Percentiles rank a stretch among this genome's conserved stretches.
These are phyloP conservation scores for Pythium oligandrum DNA, from an alignment of 352 stramenopile genomes.

Conservation along the genomic window DNA sequence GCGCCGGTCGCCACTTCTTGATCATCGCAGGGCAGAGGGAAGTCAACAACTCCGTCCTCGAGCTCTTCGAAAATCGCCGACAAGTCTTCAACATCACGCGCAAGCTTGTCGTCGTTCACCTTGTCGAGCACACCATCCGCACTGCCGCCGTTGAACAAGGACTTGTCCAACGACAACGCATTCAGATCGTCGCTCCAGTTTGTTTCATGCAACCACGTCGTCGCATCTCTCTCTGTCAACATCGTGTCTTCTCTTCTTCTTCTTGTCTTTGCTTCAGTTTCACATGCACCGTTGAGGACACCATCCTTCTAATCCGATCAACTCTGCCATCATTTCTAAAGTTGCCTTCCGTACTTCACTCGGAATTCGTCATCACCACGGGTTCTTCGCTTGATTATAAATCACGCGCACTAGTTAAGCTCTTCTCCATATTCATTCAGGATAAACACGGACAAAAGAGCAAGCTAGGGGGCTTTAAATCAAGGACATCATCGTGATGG, in stretches of 20 bases:
- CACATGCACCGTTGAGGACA: conserved; percentile 74
- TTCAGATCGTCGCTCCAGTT: conserved; percentile 43
- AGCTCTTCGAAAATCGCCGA: conserved; percentile 71
- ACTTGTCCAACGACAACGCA: conserved; percentile 37
- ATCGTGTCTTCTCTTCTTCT: conserved; percentile 48
- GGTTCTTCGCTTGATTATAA: too few species aligned
- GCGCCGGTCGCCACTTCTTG: conserved; percentile 27
- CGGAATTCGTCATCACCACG: too few species aligned
- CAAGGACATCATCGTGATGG: conserved; percentile 80
- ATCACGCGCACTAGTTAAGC: conserved; percentile 16
- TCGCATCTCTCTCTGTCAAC: conserved; percentile 48
- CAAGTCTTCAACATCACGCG: conserved; percentile 70
- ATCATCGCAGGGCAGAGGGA: conserved; percentile 54
- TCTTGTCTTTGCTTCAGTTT: conserved; percentile 58
- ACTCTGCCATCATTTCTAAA: conserved; percentile 78
- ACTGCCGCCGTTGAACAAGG: conserved; percentile 10
- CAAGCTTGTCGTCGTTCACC: conserved; percentile 64
- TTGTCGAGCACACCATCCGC: conserved; percentile 49
- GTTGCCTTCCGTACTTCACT: conserved; percentile 56
- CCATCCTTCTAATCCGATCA: conserved; percentile 78
- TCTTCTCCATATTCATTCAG: conserved; percentile 45
- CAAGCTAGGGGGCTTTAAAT: conserved; percentile 20
- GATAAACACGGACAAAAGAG: conserved; percentile 61
- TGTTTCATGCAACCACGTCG: conserved; percentile 50
- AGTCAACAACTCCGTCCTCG: conserved; percentile 49